These are phyloP conservation scores for Globisporangium nunn DNA, from an alignment of 352 stramenopile genomes.

Conservation along the genomic window DNA sequence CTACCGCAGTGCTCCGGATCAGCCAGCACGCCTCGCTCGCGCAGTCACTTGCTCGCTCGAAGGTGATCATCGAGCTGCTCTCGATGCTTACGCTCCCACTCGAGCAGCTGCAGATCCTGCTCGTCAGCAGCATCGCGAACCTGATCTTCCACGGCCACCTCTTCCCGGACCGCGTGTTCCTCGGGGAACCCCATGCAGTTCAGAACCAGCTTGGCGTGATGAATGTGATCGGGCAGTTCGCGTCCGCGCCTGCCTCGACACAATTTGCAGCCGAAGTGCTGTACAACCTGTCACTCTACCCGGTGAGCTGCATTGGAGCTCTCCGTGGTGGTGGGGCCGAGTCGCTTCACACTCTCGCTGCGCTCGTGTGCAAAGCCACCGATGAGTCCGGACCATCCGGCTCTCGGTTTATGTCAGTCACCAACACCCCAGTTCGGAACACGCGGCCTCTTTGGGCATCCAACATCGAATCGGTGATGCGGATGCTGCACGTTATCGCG, in stretches of 20 bases:
- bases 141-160: slow-evolving; percentile 53
- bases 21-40: slow-evolving; percentile 30
- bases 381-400: slow-evolving; percentile 22
- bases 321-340: slow-evolving; percentile 57
- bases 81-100: slow-evolving; percentile 57
- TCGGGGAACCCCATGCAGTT: slow-evolving; percentile 57
- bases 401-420: slow-evolving; percentile 6
- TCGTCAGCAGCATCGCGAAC: slow-evolving; percentile 63
- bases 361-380: slow-evolving; percentile 33
- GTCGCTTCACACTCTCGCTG: slow-evolving; percentile 38
- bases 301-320: slow-evolving; percentile 37
- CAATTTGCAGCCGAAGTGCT: slow-evolving; percentile 56
- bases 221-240: slow-evolving; percentile 53
- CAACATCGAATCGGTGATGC: slow-evolving; percentile 13
- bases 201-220: slow-evolving; percentile 65
- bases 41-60: slow-evolving; percentile 25
- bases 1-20: slow-evolving; percentile 55
- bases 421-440: neutral
- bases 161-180: slow-evolving; percentile 69
- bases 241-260: slow-evolving; percentile 22
- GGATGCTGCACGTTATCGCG: slow-evolving; percentile 38
- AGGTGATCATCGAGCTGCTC: slow-evolving; percentile 55
- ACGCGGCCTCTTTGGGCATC: slow-evolving; percentile 7
- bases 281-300: slow-evolving; percentile 68
- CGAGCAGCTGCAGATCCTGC: slow-evolving; percentile 47